phyloP scores from a whole-genome alignment of 2,329 filamentous ascomycete genomes.

The Aspergillus felis region DNA sequence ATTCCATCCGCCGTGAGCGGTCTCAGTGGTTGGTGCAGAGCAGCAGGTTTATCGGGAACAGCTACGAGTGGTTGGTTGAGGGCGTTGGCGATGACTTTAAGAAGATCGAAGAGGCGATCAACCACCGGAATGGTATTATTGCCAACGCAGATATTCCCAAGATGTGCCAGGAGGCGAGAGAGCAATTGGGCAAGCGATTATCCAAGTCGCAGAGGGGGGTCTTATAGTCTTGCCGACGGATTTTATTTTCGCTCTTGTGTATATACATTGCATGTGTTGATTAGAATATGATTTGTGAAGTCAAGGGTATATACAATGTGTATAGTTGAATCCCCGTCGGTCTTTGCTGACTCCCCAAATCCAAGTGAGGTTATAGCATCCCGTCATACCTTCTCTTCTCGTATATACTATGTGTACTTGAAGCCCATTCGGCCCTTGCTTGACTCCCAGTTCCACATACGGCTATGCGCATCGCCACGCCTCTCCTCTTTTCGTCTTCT shows the following conservation, averaged over 20 bases:
- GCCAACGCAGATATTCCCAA: constrained; percentile 20
- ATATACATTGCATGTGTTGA: background rate
- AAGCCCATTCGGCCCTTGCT: no score
- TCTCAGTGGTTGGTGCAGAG: constrained; percentile 34
- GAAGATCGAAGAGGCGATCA: constrained; percentile 18
- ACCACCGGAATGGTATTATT: constrained; percentile 15
- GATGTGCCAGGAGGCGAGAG: constrained; percentile 24
- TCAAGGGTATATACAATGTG: background rate
- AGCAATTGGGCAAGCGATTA: constrained; percentile 15
- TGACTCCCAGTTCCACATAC: no score
- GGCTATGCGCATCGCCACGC: no score
- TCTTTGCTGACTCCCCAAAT: background rate
- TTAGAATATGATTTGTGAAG: no score
- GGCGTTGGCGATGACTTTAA: constrained; percentile 13
- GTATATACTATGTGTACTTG: no score
- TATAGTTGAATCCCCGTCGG: background rate
- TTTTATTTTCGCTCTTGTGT: background rate
- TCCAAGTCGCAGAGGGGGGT: constrained; percentile 3
- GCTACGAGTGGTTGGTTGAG: constrained; percentile 30
- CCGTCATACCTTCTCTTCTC: background rate
- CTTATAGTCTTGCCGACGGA: background rate
- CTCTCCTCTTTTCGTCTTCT: no score
- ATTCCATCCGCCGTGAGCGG: constrained; percentile 22
- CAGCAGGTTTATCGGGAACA: constrained; percentile 29
- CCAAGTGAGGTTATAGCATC: background rate